These are phyloP conservation scores for Rhexocercosporidium sp. DNA, from an alignment of 2,329 filamentous ascomycete genomes.

Conservation along the genomic window DNA sequence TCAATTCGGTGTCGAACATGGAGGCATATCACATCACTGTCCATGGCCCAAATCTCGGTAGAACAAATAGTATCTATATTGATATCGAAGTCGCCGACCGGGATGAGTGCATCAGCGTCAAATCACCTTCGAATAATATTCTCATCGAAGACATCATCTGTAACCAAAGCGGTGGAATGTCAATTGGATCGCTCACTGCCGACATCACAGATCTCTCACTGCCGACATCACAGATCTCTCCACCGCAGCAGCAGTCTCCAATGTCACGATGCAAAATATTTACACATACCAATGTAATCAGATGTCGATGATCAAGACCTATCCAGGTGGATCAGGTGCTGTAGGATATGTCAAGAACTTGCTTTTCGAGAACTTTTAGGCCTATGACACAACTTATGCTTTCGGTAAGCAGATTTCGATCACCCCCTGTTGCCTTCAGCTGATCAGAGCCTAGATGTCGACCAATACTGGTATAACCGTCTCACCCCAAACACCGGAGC, in stretches of 20 bases:
- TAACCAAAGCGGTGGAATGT: constrained; percentile 46
- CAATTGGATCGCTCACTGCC: constrained; percentile 43
- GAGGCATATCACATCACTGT: constrained; percentile 47
- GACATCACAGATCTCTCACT: constrained; percentile 24
- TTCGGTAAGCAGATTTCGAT: constrained; percentile 21
- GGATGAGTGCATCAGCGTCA: constrained; percentile 47
- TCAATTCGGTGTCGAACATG: constrained; percentile 45
- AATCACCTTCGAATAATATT: constrained; percentile 44
- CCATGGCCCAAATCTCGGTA: constrained; percentile 44
- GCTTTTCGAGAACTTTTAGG: constrained; percentile 42
- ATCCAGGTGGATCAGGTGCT: constrained; percentile 43
- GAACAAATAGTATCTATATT: constrained; percentile 46
- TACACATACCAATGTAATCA: constrained; percentile 44
- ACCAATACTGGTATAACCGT: constrained; percentile 38
- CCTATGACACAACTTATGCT: constrained; percentile 34
- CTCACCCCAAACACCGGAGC: constrained; percentile 37
- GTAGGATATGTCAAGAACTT: constrained; percentile 44
- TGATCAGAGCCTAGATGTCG: constrained; percentile 23
- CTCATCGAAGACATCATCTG: constrained; percentile 45
- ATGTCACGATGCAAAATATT: constrained; percentile 42
- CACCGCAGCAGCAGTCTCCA: constrained; percentile 23
- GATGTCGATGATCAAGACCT: constrained; percentile 48
- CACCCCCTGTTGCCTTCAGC: not conserved
- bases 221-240: constrained; percentile 21
- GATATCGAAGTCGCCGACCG: constrained; percentile 46